A percentile compares a stretch with the other conserved stretches of the same genome.
Conservation (phyloP, 805 yeast species). For the Teunomyces atbi region DNA sequence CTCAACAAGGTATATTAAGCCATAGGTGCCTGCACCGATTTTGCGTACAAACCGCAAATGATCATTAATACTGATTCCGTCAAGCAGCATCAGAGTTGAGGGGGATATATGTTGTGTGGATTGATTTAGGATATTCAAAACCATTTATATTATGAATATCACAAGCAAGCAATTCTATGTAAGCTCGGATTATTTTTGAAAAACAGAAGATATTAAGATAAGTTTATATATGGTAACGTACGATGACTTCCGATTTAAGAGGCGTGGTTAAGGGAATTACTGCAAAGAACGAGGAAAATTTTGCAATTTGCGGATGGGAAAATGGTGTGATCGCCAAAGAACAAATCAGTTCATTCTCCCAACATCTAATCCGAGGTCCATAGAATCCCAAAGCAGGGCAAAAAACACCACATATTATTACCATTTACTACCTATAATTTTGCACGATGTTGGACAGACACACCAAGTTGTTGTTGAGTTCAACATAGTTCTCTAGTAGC, state of each 20-base stretch:
- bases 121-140: neutral
- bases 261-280: conserved; percentile 2
- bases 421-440: too few relatives aligned
- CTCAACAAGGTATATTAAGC: conserved; percentile 69
- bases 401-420: too few relatives aligned
- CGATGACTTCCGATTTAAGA: neutral
- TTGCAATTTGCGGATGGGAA: conserved; percentile 4
- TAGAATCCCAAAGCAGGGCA: too few relatives aligned
- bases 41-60: conserved; percentile 45
- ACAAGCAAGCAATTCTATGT: neutral
- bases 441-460: too few relatives aligned
- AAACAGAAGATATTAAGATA: neutral
- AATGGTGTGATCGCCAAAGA: conserved; percentile 1
- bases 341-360: conserved; percentile 2
- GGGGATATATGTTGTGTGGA: conserved; percentile 4
- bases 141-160: conserved; percentile 2
- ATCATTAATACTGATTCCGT: conserved; percentile 26
- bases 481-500: neutral
- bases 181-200: neutral
- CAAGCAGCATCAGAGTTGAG: conserved; percentile 9
- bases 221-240: neutral
- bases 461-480: too few relatives aligned
- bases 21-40: conserved; percentile 85
- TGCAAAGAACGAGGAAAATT: conserved; percentile 3
- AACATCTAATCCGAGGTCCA: neutral